A percentile compares a stretch with the other conserved stretches of the same genome.
These are phyloP conservation scores for Kurtzmaniella quercitrusa DNA, from an alignment of 1,139 yeast species.

Conservation along the genomic window DNA sequence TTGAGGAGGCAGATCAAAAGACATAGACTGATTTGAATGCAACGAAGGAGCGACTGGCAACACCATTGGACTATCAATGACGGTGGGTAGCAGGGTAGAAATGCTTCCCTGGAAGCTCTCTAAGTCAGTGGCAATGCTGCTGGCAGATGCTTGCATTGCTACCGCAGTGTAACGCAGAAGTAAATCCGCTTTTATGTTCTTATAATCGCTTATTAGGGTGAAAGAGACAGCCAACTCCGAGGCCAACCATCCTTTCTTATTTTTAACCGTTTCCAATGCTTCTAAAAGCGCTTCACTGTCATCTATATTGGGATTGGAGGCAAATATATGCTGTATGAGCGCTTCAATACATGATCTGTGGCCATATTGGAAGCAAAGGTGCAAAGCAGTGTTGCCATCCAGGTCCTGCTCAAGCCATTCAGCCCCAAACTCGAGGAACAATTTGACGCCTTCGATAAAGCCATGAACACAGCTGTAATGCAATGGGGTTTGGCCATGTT, in stretches of 20 bases:
- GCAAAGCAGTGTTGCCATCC: conserved; percentile 74
- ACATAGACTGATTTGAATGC: neutral
- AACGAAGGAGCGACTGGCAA: neutral
- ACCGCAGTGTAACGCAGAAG: neutral
- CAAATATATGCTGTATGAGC: conserved; percentile 38
- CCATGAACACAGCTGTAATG: conserved; percentile 71
- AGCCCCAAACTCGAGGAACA: conserved; percentile 80
- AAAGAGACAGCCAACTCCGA: conserved; percentile 52
- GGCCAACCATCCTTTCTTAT: conserved; percentile 69
- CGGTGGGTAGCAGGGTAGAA: neutral
- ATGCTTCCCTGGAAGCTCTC: neutral
- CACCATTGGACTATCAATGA: neutral
- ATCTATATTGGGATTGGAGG: neutral
- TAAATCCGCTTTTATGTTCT: conserved; percentile 16
- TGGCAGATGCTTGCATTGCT: neutral
- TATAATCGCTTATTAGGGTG: conserved; percentile 31
- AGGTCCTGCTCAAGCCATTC: conserved; percentile 56
- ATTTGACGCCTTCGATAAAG: conserved; percentile 62
- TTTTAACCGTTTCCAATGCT: conserved; percentile 29
- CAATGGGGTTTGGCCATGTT: conserved; percentile 58
- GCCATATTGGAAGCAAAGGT: conserved; percentile 77
- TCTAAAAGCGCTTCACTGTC: conserved; percentile 4
- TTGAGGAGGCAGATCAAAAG: neutral
- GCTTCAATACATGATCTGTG: conserved; percentile 59
- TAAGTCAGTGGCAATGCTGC: neutral